These are phyloP conservation scores for Phytophthora fragariae DNA, from an alignment of 352 stramenopile genomes.

Conservation along the genomic window DNA sequence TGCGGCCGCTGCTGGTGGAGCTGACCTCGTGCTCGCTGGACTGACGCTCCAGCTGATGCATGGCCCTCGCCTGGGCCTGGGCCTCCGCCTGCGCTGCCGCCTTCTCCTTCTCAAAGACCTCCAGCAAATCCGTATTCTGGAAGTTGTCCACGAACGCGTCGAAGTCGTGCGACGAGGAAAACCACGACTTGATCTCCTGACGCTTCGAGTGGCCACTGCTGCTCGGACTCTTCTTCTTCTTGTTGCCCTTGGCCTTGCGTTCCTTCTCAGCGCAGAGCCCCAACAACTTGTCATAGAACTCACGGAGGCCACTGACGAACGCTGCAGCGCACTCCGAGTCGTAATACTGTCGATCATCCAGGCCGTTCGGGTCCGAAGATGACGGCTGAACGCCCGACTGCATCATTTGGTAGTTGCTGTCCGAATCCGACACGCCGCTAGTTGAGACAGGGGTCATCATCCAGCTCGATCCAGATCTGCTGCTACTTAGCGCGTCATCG, in stretches of 20 bases:
- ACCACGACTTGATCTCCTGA: conserved; percentile 88
- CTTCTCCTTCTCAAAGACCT: conserved; percentile 56
- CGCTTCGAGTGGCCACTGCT: conserved; percentile 73
- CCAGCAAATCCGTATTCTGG: conserved; percentile 54
- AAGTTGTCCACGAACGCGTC: conserved; percentile 86
- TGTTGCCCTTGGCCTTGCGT: conserved; percentile 57
- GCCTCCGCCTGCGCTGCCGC: conserved; percentile 37
- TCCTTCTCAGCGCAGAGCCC: conserved; percentile 66
- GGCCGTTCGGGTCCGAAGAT: conserved; percentile 24
- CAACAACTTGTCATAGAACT: conserved; percentile 75
- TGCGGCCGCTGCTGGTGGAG: conserved; percentile 50
- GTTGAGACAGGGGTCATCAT: conserved; percentile 35
- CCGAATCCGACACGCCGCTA: conserved; percentile 29
- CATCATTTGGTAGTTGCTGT: conserved; percentile 43
- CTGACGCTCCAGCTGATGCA: conserved; percentile 45
- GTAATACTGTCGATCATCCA: conserved; percentile 70
- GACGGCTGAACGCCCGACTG: conserved; percentile 31
- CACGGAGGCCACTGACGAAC: conserved; percentile 64
- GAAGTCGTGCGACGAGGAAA: conserved; percentile 85
- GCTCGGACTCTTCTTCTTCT: conserved; percentile 55
- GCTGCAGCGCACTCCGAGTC: conserved; percentile 62
- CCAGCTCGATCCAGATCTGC: conserved; percentile 52
- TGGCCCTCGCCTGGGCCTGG: conserved; percentile 36
- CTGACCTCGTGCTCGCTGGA: conserved; percentile 46
- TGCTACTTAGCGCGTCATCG: conserved; percentile 55